Evolutionary conservation across 208 protist species (phyloP), one percentile per base, ranked within the genome.

Genomic region (Trypanosoma mega): DNA sequence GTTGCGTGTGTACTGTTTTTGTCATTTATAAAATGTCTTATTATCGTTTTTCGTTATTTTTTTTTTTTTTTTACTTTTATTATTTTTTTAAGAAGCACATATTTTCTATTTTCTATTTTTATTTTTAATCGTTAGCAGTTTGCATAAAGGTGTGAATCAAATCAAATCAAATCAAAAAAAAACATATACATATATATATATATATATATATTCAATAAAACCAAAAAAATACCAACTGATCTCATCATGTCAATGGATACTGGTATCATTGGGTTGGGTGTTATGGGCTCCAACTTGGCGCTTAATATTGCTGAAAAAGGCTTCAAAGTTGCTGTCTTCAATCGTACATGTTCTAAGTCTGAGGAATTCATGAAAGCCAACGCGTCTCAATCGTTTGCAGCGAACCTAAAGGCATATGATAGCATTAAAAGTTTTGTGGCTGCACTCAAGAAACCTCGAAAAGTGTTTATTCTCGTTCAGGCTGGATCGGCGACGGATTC

Each of bases 281-380:
- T 99, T 20, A 99, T 99, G 98, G 98, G 98, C 59, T 82, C 98
- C 68, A 99, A 99, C 80, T 73, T 99, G 26, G 97, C 97, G 11
- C 84, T 99, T 29, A 99, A 99, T 83, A 98, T 99, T 72, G 96
- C 94, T 20, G 87, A 97, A 61, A 87, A 98, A 57, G 97, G 96
- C 33, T 99, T 98, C 60, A 68, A 83, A 3, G 92, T 98, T 11
- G 83, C 93, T 9, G 87, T 98, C 14, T 97, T 87, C 73, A 99
- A 98, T 72, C 87, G 97, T 68, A 96, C 94, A 7, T 74, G 71
- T 52, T 27, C 64, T 36, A 96, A 96, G 69, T 84, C 92, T 34
- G 69, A 94, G 26, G 78, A 82, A 14, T 97, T 97, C 65, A 86
- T 97, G 7, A 77, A 91, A 65, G 74, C 70, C 57, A 64, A 89